A percentile compares a stretch with the other conserved stretches of the same genome.
Conservation (phyloP, 2,329 filamentous ascomycete genomes). For the Aspergillus sp. region DNA sequence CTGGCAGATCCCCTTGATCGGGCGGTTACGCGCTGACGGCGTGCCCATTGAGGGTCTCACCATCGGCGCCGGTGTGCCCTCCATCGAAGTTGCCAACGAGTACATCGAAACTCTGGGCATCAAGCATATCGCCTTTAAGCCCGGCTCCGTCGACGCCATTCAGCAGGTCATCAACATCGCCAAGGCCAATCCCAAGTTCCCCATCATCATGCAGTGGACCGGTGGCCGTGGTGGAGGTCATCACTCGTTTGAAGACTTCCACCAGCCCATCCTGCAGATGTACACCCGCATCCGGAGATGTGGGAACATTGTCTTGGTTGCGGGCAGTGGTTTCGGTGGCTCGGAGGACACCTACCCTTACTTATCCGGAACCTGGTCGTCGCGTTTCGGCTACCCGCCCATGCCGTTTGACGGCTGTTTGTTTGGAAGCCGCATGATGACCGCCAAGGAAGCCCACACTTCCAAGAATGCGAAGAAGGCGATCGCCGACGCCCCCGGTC, state of each 20-base stretch:
- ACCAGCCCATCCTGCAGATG: slow-evolving; percentile 83
- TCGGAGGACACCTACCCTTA: slow-evolving; percentile 88
- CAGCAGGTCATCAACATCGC: slow-evolving; percentile 87
- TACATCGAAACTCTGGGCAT: slow-evolving; percentile 88
- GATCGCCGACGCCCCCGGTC: slow-evolving; percentile 76
- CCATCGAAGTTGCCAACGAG: slow-evolving; percentile 84
- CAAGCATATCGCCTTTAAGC: slow-evolving; percentile 91
- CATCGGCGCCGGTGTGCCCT: slow-evolving; percentile 86
- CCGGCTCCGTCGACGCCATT: slow-evolving; percentile 79
- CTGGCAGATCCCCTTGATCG: slow-evolving; percentile 85
- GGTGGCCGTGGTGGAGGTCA: slow-evolving; percentile 88
- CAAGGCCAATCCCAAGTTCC: slow-evolving; percentile 82
- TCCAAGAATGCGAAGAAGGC: slow-evolving; percentile 82
- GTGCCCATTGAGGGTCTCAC: slow-evolving; percentile 87
- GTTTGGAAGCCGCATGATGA: slow-evolving; percentile 91
- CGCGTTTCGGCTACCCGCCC: slow-evolving; percentile 74
- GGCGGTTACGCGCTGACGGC: slow-evolving; percentile 71
- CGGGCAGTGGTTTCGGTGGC: slow-evolving; percentile 83
- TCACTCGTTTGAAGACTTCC: slow-evolving; percentile 91
- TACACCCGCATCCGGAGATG: slow-evolving; percentile 80
- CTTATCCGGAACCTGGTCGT: slow-evolving; percentile 81
- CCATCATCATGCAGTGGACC: slow-evolving; percentile 86
- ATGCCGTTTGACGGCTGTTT: slow-evolving; percentile 92
- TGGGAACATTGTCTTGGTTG: slow-evolving; percentile 78
- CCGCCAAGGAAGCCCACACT: slow-evolving; percentile 82